These are phyloP conservation scores for Eutrema salsugineum DNA, from an alignment of 441 rosid species.

Conservation along the genomic window DNA sequence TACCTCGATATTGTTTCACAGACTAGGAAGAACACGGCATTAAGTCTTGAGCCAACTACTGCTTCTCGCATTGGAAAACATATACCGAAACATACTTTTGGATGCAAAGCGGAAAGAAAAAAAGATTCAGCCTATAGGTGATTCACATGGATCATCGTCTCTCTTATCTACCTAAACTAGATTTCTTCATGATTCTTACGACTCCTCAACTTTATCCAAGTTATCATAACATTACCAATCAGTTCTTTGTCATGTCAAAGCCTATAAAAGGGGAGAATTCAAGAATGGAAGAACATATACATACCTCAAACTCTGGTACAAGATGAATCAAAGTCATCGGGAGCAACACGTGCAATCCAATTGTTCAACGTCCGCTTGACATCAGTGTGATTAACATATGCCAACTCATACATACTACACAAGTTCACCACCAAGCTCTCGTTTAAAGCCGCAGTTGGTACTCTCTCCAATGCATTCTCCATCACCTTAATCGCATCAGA, in stretches of 20 bases:
- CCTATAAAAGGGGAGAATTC: not conserved
- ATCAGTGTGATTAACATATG: slow-evolving; percentile 83
- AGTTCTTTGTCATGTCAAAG: not conserved
- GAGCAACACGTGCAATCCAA: slow-evolving; percentile 92
- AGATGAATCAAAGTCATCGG: slow-evolving; percentile 87
- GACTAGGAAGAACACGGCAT: not conserved
- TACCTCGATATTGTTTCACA: not conserved
- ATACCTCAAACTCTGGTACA: slow-evolving; percentile 69
- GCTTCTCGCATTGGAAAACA: not conserved
- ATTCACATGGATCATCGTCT: not conserved
- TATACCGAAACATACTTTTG: not conserved
- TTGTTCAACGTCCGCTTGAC: slow-evolving; percentile 70
- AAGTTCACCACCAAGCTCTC: slow-evolving; percentile 84
- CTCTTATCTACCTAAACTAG: not conserved
- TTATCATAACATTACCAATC: not conserved
- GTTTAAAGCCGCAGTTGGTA: slow-evolving; percentile 75
- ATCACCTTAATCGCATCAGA: slow-evolving; percentile 69
- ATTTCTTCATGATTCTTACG: not conserved
- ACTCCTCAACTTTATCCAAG: not conserved
- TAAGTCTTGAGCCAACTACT: not conserved
- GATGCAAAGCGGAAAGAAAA: not conserved
- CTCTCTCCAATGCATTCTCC: slow-evolving; percentile 85
- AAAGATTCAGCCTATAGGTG: not conserved
- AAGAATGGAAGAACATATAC: not conserved
- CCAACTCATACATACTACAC: slow-evolving; percentile 84